phyloP scores from a whole-genome alignment of 192 early-diverging fungal species.

The Allomyces javanicus region DNA sequence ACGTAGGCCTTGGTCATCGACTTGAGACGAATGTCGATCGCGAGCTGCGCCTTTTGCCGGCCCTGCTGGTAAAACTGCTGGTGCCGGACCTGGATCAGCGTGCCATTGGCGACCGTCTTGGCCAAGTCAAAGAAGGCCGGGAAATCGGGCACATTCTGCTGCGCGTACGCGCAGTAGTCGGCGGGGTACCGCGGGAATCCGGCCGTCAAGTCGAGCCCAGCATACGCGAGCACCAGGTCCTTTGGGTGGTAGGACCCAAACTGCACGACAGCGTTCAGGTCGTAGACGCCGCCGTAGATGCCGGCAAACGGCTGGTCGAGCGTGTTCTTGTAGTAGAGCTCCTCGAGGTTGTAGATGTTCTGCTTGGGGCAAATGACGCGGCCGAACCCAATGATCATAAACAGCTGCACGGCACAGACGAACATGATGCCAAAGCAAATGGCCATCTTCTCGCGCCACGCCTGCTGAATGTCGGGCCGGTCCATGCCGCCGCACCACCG shows the following conservation, averaged over 20 bases:
- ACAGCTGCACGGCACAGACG: conserved; percentile 56
- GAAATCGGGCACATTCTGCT: not conserved
- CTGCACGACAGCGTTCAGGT: conserved; percentile 18
- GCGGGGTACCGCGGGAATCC: not conserved
- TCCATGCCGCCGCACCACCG: conserved; percentile 48
- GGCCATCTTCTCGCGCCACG: conserved; percentile 81
- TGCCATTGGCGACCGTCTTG: not conserved
- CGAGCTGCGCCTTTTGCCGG: not conserved
- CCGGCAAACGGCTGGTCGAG: conserved; percentile 35
- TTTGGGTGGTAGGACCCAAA: conserved; percentile 15
- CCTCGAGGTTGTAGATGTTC: conserved; percentile 36
- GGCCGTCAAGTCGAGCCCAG: not conserved
- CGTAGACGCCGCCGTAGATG: conserved; percentile 58
- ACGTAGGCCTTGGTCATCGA: not conserved
- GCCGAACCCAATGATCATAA: conserved; percentile 76
- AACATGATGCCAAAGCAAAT: conserved; percentile 67
- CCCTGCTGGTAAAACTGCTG: not conserved
- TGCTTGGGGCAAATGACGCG: conserved; percentile 63
- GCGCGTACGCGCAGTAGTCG: not conserved
- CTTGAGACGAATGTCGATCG: not conserved
- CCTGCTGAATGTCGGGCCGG: conserved; percentile 78
- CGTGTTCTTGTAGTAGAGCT: conserved; percentile 34
- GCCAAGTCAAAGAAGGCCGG: not conserved
- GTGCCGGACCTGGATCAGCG: not conserved
- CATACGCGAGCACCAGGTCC: not conserved